Conservation (phyloP, 306 rosid species). For the Cicer cuneatum region DNA sequence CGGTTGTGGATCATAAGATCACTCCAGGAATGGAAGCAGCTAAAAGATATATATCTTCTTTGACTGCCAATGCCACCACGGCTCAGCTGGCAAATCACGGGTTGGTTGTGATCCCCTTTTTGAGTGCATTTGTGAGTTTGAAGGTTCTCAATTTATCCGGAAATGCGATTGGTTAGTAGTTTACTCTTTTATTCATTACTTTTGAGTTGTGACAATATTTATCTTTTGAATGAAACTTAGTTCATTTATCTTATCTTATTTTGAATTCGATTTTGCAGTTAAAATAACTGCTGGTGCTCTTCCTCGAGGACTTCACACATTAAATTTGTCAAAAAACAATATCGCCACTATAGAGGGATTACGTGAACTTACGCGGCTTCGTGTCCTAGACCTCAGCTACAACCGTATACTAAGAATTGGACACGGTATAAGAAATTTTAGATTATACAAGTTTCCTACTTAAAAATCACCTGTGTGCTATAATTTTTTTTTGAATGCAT, state of each 20-base stretch:
- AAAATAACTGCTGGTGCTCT: conserved; percentile 87
- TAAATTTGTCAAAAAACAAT: conserved; percentile 87
- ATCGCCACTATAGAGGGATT: conserved; percentile 81
- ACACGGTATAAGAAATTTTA: conserved; percentile 65
- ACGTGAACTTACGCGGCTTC: conserved; percentile 93
- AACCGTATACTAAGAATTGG: conserved; percentile 85
- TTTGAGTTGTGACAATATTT: conserved; percentile 28
- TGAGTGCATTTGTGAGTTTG: conserved; percentile 81
- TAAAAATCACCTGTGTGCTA: not conserved
- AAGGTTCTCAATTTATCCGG: conserved; percentile 87
- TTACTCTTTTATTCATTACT: conserved; percentile 21
- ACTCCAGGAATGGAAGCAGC: conserved; percentile 87
- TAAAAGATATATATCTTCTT: conserved; percentile 80
- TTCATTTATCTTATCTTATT: conserved; percentile 20
- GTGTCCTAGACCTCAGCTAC: conserved; percentile 86
- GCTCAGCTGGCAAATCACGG: conserved; percentile 92
- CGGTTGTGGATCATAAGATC: conserved; percentile 56
- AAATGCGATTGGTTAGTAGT: conserved; percentile 76
- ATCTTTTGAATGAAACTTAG: conserved; percentile 22
- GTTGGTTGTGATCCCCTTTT: conserved; percentile 82
- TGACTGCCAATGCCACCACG: conserved; percentile 66
- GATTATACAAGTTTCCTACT: conserved; percentile 26
- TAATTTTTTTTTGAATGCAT: not conserved
- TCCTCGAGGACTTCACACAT: conserved; percentile 88
- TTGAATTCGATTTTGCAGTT: conserved; percentile 57